These are phyloP conservation scores for Xylaria sp. DNA, from an alignment of 2,329 filamentous ascomycete species.

Conservation along the genomic window DNA sequence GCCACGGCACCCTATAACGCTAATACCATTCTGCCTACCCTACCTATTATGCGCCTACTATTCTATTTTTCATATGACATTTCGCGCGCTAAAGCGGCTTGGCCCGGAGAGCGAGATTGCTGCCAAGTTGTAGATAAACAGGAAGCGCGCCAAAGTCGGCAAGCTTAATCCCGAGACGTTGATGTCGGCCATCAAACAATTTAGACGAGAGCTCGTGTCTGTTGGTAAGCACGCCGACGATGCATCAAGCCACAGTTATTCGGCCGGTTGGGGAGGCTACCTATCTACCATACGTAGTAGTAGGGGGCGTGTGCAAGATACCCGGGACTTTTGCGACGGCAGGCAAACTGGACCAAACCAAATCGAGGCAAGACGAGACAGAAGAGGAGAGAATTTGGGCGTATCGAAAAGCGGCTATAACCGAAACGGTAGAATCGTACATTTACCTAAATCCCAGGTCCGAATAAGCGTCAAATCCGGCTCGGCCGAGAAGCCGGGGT, in stretches of 20 bases:
- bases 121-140: slow-evolving; percentile 7
- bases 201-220: slow-evolving; percentile 9
- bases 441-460: neutral
- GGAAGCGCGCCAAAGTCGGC: slow-evolving; percentile 11
- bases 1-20: neutral
- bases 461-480: slow-evolving; percentile 11
- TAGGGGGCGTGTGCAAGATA: neutral
- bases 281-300: no score
- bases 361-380: slow-evolving; percentile 2
- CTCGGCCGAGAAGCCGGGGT: neutral
- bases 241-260: slow-evolving; percentile 26
- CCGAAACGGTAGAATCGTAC: slow-evolving; percentile 13
- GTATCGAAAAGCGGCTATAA: slow-evolving; percentile 11
- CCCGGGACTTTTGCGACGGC: slow-evolving; percentile 9
- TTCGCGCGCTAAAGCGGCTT: slow-evolving; percentile 3
- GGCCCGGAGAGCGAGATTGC: slow-evolving; percentile 30
- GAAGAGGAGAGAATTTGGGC: neutral
- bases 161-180: slow-evolving; percentile 27
- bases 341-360: slow-evolving; percentile 18
- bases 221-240: slow-evolving; percentile 20
- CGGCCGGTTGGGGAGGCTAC: neutral
- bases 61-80: neutral
- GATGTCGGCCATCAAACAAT: slow-evolving; percentile 19
- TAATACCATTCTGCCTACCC: neutral
- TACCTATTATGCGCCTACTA: neutral